Evolutionary conservation across 345 rosid species (phyloP).

Genomic region (Salix caprea): DNA sequence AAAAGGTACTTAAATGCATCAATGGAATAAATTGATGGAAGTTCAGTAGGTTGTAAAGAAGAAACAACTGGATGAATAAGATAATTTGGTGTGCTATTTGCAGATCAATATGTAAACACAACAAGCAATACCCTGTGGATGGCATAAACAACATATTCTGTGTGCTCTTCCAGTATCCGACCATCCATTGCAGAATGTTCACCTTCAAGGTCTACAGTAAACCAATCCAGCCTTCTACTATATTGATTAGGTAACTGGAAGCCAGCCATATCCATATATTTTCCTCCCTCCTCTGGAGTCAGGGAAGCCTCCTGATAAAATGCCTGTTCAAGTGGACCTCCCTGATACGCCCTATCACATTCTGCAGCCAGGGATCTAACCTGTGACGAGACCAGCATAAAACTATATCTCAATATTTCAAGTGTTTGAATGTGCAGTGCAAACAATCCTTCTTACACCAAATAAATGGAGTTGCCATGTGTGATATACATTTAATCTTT

Average conservation of each 20-base stretch:
- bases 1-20: neutral
- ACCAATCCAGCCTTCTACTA: conserved; percentile 73
- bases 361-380: conserved; percentile 94
- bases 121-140: conserved; percentile 67
- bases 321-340: conserved; percentile 71
- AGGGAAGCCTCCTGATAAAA: conserved; percentile 67
- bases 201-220: conserved; percentile 98
- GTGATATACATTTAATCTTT: too few species aligned
- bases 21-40: conserved; percentile 1
- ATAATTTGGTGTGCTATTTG: neutral
- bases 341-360: conserved; percentile 87
- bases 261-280: conserved; percentile 30
- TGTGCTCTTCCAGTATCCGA: conserved; percentile 88
- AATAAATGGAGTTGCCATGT: too few species aligned
- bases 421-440: too few species aligned
- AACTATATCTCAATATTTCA: too few species aligned
- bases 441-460: too few species aligned
- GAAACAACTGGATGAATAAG: neutral
- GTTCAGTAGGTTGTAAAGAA: neutral
- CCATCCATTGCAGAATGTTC: conserved; percentile 99
- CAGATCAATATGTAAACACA: conserved; percentile 20
- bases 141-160: conserved; percentile 97
- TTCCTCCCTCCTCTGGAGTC: conserved; percentile 46
- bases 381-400: conserved; percentile 23
- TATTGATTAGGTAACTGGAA: conserved; percentile 62